These are phyloP conservation scores for Leptomonas seymouri DNA, from an alignment of 208 protist species.

Conservation along the genomic window DNA sequence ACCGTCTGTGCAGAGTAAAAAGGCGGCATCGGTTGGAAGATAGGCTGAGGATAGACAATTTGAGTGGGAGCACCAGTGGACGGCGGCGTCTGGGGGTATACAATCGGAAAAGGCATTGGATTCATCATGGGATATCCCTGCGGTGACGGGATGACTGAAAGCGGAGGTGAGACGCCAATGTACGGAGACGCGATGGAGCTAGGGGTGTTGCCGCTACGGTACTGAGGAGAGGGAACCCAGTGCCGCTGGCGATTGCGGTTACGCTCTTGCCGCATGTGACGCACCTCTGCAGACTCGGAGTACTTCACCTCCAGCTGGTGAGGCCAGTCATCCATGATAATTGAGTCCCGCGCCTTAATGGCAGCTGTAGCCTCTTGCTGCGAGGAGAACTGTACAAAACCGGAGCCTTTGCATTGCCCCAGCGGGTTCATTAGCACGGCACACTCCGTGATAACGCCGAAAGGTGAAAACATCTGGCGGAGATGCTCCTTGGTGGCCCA, in stretches of 20 bases:
- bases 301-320: constrained; percentile 83
- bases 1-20: constrained; percentile 32
- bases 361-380: constrained; percentile 71
- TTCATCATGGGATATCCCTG: constrained; percentile 52
- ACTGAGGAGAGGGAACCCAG: constrained; percentile 76
- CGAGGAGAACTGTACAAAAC: constrained; percentile 86
- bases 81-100: constrained; percentile 49
- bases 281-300: constrained; percentile 81
- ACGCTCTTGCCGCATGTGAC: constrained; percentile 86
- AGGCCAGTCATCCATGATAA: constrained; percentile 81
- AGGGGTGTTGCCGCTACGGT: constrained; percentile 38
- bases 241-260: constrained; percentile 83
- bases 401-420: constrained; percentile 92
- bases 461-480: constrained; percentile 59
- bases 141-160: constrained; percentile 63
- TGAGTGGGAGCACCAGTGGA: constrained; percentile 33
- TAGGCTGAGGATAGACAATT: constrained; percentile 52
- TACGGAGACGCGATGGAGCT: constrained; percentile 35
- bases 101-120: constrained; percentile 49
- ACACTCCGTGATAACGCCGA: constrained; percentile 70
- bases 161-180: constrained; percentile 30
- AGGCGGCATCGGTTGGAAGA: constrained; percentile 28
- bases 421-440: constrained; percentile 87
- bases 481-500: constrained; percentile 90
- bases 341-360: constrained; percentile 48